A percentile compares a stretch with the other conserved stretches of the same genome.
Conservation (phyloP, 495 filamentous ascomycete genomes). For the Penicillium paradoxum region DNA sequence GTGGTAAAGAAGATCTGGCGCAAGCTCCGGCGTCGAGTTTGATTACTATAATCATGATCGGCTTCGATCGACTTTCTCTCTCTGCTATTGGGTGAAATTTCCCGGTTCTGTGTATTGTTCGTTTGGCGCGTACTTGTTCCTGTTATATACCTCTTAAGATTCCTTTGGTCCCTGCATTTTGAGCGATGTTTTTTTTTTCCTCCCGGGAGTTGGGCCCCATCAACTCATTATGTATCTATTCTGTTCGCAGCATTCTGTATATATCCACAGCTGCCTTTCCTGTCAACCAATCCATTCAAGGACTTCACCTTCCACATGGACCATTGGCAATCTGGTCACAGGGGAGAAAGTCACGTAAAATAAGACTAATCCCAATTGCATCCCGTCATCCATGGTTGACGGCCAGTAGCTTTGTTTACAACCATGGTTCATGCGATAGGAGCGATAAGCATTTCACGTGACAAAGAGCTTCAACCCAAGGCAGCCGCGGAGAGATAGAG, state of each 20-base stretch:
- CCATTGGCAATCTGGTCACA: neutral
- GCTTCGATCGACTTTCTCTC: slow-evolving; percentile 16
- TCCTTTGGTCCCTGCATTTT: slow-evolving; percentile 6
- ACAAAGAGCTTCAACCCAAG: slow-evolving; percentile 20
- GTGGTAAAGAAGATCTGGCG: slow-evolving; percentile 55
- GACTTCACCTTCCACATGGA: neutral
- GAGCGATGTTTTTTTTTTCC: slow-evolving; percentile 8
- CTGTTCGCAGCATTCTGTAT: slow-evolving; percentile 15
- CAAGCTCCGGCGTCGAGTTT: slow-evolving; percentile 34
- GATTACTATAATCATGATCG: slow-evolving; percentile 1
- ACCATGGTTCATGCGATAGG: slow-evolving; percentile 1
- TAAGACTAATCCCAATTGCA: neutral
- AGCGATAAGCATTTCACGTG: slow-evolving; percentile 31
- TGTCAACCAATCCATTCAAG: neutral
- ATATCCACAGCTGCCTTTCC: slow-evolving; percentile 6
- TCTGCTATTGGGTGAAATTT: neutral
- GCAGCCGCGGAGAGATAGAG: slow-evolving; percentile 11
- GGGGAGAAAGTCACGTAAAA: too few relatives aligned
- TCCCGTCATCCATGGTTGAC: neutral
- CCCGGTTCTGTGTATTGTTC: slow-evolving; percentile 9
- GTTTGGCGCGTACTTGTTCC: slow-evolving; percentile 9
- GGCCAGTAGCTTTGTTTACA: neutral
- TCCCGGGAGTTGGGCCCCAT: neutral
- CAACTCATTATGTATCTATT: slow-evolving; percentile 9
- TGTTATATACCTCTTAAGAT: slow-evolving; percentile 4